Conservation (phyloP, 2,329 filamentous ascomycete genomes). For the Sordariomycetes sp. region DNA sequence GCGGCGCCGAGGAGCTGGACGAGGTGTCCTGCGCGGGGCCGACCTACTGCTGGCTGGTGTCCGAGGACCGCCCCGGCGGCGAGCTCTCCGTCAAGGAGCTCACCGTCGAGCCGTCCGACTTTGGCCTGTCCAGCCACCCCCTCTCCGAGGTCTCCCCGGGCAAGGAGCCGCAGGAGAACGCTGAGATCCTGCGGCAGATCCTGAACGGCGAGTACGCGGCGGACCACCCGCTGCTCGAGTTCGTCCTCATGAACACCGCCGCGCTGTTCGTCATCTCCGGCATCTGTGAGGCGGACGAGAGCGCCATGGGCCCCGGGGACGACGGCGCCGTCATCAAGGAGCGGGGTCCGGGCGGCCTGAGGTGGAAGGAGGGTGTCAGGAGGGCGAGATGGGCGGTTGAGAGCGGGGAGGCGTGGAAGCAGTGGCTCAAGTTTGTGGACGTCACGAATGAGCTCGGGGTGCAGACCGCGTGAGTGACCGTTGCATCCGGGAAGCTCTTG, state of each 20-base stretch:
- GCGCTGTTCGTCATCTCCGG: slow-evolving; percentile 79
- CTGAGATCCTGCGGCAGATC: slow-evolving; percentile 68
- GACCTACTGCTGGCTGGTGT: slow-evolving; percentile 80
- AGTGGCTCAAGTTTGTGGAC: slow-evolving; percentile 76
- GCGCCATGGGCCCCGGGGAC: slow-evolving; percentile 69
- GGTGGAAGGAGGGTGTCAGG: slow-evolving; percentile 92
- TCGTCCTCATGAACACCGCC: slow-evolving; percentile 89
- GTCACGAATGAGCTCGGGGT: slow-evolving; percentile 54
- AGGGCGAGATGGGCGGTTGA: slow-evolving; percentile 79
- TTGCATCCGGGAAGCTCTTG: background rate
- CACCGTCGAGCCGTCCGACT: slow-evolving; percentile 70
- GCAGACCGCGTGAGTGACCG: background rate
- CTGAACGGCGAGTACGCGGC: slow-evolving; percentile 60
- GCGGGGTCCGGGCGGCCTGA: slow-evolving; percentile 69
- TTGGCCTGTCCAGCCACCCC: slow-evolving; percentile 68
- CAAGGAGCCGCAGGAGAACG: slow-evolving; percentile 79
- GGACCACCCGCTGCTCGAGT: slow-evolving; percentile 80
- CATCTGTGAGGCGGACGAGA: slow-evolving; percentile 73
- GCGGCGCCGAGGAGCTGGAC: slow-evolving; percentile 88
- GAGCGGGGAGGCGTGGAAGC: slow-evolving; percentile 75
- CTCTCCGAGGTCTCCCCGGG: slow-evolving; percentile 72
- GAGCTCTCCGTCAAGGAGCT: slow-evolving; percentile 61
- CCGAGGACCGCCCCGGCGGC: slow-evolving; percentile 28
- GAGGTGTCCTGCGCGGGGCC: slow-evolving; percentile 86
- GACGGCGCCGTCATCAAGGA: slow-evolving; percentile 74